Base-by-base conservation (phyloP, 441 rosid genomes). In the Jatropha multifida region DNA sequence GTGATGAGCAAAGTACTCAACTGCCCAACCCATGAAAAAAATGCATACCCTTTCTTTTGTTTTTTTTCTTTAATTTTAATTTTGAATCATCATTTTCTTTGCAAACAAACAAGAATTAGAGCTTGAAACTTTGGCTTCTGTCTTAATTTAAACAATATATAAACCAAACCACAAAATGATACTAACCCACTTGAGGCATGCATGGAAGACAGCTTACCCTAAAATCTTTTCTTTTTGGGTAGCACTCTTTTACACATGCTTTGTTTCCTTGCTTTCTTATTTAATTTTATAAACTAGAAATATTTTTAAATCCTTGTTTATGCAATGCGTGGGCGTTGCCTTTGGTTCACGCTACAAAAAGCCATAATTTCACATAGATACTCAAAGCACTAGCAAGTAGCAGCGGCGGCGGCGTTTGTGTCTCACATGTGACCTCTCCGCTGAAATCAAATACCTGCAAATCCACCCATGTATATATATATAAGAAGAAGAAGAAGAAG, bases 291-390 rank as follows among this genome's bases (percentile, higher is more conserved):
- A 14, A 52, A 17, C 56, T 52, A 4, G 14, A 48, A 13, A 48
- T 17, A 4, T 52, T 52, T 20, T 40, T 20, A 32, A 12, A 42
- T 62, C 37, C 18, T 42, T 63, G 32, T 70, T 70, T 52, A 40
- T 77, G 73, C 71, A 54, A 32, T 41, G 58, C 41, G 72, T 49
- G 40, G 18, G 41, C 52, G 48, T 71, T 65, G 38, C 76, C 80
- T 74, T 56, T 60, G 75, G 41, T 20, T 81, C 73, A 85, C 82
- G 84, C 83, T 52, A 70, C 77, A 77, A 75, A 32, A 75, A 64
- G 59, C 79, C 79, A 81, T 81, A 66, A 83, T 83, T 77, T 74
- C 82, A 76, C 80, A 72, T 15, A 26, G 44, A 32, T 82, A 75
- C 74, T 74, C 81, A 48, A 78, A 78, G 32, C 61, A 55, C 74